Base-by-base conservation (phyloP, 805 yeast genomes). In the Candida pini region DNA sequence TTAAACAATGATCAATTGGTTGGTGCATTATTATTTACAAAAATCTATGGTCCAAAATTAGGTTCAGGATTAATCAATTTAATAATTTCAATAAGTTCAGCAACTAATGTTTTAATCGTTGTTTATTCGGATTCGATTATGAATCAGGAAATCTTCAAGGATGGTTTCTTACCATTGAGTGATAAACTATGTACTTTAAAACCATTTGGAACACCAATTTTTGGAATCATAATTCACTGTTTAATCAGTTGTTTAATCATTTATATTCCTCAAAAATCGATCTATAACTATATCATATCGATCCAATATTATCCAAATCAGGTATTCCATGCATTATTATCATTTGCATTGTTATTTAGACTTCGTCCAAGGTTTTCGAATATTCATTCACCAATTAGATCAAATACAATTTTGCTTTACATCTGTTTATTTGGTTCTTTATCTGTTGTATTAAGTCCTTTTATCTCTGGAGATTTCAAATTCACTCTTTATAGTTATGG, bases 71-170 rank as follows among this genome's bases (percentile, higher is more conserved):
- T 70, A 21, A 56, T 71, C 29, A 64, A 73, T 2, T 40, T 67
- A 12, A 53, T 71, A 2, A 58, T 69, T n/a, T 69, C 74, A 0
- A 35, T 68, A 15, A 67, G 69, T 42, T 64, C 75, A 5, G 74
- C 69, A 1, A 72, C 74, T 2, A 71, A 71, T 41, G 66, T 70
- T 4, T 62, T 68, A 41, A 73, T 70, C 19, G 74, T 69, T 4
- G 47, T 69, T 12, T 71, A 65, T 46, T 58, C 71, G 4, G 64
- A 68, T 18, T 66, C 74, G 2, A 56, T 73, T 27, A 61, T 65
- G 40, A 64, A 61, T 34, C 76, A 69, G 42, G 75, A 68, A 45
- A 67, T 67, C 5, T 68, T 70, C 42, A 49, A 71, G 13, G 76
- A 69, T 40, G 76, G 76, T 0, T 66, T 58, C 35, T 43, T 70